Base-by-base conservation (phyloP, 805 yeast species). In the Metschnikowia anglica region DNA sequence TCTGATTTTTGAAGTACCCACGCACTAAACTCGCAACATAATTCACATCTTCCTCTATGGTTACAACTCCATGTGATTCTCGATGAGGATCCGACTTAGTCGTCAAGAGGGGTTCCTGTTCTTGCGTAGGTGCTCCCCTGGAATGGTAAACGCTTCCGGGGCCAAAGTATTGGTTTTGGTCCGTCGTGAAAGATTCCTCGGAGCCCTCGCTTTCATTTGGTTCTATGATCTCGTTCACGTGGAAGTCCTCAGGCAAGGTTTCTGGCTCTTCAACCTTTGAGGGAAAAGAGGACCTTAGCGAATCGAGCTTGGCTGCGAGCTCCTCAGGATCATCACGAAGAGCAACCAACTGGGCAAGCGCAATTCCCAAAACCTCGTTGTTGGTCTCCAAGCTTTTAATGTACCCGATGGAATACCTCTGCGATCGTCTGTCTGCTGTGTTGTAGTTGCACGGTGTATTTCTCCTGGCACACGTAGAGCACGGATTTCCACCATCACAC, bases 401-500 rank as follows among this genome's bases (percentile, higher is more conserved):
- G 33, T 52, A 52, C 10, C 53, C 53, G 11, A 45, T 28, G 12
- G 56, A 52, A 25, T 37, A 50, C 26, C 56, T 38, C 39, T 50
- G 54, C 4, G 48, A 43, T 18, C 56, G 48, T 11, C 47, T 34
- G 32, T 52, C 56, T 24, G 43, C 41, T 29, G 48, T 49, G 27
- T 41, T 49, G 19, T 48, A 52, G 28, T 50, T 53, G 29, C 56
- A 52, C 11, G 20, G 24, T 13, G 41, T 34, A 23, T 44, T 46
- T 21, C 46, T 37, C 31, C 41, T 44, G 15, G 39, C 30, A 21
- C 56, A 52, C 34, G 44, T 51, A 30, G 45, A 36, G 33, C 56
- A 52, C 3, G 56, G 56, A 26, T 41, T 29, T 12, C 41, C 46
- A 26, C 56, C 56, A 38, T 48, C 55, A 28, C 56, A 52, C 37